phyloP scores from a whole-genome alignment of 2,329 filamentous ascomycete species.

The Colletotrichum sp. region DNA sequence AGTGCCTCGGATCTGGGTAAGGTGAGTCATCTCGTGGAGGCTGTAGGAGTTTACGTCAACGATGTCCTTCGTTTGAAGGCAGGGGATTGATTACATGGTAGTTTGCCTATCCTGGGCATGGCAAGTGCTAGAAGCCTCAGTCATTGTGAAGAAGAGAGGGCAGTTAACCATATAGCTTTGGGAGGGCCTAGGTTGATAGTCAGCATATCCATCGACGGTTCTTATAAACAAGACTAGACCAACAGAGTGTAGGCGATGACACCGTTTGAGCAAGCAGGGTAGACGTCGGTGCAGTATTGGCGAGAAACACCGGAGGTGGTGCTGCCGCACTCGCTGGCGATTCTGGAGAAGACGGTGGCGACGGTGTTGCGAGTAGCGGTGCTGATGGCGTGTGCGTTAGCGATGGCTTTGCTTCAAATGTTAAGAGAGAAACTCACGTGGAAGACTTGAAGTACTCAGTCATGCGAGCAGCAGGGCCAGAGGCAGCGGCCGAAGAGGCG shows the following conservation, averaged over 20 bases:
- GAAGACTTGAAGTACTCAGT: constrained; percentile 69
- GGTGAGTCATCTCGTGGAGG: constrained; percentile 65
- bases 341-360: constrained; percentile 50
- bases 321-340: constrained; percentile 61
- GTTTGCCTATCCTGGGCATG: constrained; percentile 51
- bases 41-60: not conserved
- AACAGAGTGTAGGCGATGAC: constrained; percentile 68
- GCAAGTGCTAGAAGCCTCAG: not conserved
- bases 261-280: constrained; percentile 49
- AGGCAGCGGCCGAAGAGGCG: constrained; percentile 56
- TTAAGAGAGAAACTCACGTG: constrained; percentile 20
- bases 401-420: rapidly evolving
- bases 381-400: not conserved
- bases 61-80: not conserved
- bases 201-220: constrained; percentile 59
- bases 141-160: constrained; percentile 12
- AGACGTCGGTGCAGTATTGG: constrained; percentile 65
- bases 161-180: constrained; percentile 65
- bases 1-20: constrained; percentile 61
- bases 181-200: constrained; percentile 34
- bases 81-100: constrained; percentile 46
- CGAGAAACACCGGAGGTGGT: constrained; percentile 50
- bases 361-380: constrained; percentile 52
- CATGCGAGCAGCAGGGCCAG: constrained; percentile 53
- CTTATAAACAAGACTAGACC: no score